Conservation (phyloP, 2,329 filamentous ascomycete genomes). For the Phaeosphaeriaceae sp. region DNA sequence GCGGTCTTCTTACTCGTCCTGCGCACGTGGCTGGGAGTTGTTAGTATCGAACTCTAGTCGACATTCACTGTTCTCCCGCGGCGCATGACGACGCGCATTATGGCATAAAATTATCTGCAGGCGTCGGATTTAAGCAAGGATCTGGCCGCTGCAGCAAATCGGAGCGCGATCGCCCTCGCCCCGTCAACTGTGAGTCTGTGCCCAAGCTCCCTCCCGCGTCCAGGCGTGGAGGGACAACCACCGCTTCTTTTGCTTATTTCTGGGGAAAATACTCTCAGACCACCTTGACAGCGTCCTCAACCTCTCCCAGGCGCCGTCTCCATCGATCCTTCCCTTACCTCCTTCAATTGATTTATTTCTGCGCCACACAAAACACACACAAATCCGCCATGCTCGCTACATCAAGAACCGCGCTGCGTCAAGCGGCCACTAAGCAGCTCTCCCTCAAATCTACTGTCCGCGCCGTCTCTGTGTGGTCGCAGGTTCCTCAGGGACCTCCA, state of each 20-base stretch:
- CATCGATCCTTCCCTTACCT: conserved; percentile 12
- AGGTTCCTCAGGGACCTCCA: conserved; percentile 91
- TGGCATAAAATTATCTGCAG: conserved; percentile 26
- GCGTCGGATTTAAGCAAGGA: conserved; percentile 22
- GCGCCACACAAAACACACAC: conserved; percentile 9
- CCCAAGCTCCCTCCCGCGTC: not conserved
- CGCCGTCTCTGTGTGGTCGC: conserved; percentile 84
- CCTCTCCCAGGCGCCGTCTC: conserved; percentile 10
- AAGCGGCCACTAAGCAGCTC: conserved; percentile 45
- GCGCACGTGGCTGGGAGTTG: too few relatives aligned
- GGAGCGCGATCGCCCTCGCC: conserved; percentile 14
- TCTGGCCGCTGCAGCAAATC: conserved; percentile 20
- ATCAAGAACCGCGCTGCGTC: conserved; percentile 48
- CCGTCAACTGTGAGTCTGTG: conserved; percentile 1
- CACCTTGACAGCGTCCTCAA: conserved; percentile 22
- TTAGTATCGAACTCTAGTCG: too few relatives aligned
- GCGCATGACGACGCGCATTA: conserved; percentile 14
- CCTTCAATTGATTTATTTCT: conserved; percentile 6
- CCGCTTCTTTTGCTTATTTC: conserved; percentile 23
- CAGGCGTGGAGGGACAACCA: conserved; percentile 14
- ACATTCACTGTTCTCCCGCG: not conserved
- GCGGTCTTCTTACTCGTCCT: too few relatives aligned
- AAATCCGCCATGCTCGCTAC: conserved; percentile 44
- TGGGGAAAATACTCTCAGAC: conserved; percentile 38
- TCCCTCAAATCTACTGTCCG: conserved; percentile 53